Percentiles rank a stretch among this genome's conserved stretches.
Evolutionary conservation across 1,284 basidiomycete genomes (phyloP).

Genomic region (Ustilago xerochloae): DNA sequence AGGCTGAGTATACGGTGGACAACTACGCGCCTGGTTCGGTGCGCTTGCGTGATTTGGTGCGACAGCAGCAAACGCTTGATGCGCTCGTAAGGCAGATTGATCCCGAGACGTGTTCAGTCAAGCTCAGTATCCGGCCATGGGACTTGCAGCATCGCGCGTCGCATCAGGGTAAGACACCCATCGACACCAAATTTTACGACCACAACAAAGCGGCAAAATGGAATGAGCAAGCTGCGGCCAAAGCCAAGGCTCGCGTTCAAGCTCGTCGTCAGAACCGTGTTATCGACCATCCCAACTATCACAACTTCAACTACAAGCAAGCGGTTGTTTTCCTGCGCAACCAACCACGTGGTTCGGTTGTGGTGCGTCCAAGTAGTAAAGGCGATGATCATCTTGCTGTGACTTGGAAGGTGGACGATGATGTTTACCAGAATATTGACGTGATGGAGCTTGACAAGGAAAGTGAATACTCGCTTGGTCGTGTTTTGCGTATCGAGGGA

Average conservation of each 20-base stretch:
- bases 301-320: slow-evolving; percentile 90
- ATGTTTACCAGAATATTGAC: slow-evolving; percentile 96
- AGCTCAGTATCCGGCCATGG: slow-evolving; percentile 79
- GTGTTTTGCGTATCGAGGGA: slow-evolving; percentile 80
- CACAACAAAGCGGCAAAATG: slow-evolving; percentile 77
- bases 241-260: slow-evolving; percentile 85
- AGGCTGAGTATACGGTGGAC: slow-evolving; percentile 53
- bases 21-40: slow-evolving; percentile 52
- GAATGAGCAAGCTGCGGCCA: slow-evolving; percentile 76
- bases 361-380: slow-evolving; percentile 95
- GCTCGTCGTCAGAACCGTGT: slow-evolving; percentile 75
- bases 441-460: slow-evolving; percentile 83
- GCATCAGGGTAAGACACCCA: slow-evolving; percentile 75
- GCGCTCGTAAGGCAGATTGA: slow-evolving; percentile 82
- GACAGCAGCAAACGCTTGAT: slow-evolving; percentile 78
- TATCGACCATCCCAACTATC: slow-evolving; percentile 98
- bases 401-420: slow-evolving; percentile 99
- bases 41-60: slow-evolving; percentile 55
- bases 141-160: slow-evolving; percentile 79
- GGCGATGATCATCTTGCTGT: slow-evolving; percentile 93
- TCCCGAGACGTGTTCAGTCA: slow-evolving; percentile 77
- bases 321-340: slow-evolving; percentile 90
- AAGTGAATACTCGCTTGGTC: slow-evolving; percentile 77
- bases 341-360: slow-evolving; percentile 79
- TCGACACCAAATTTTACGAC: slow-evolving; percentile 79